Percentiles rank a stretch among this genome's conserved stretches.
phyloP scores from a whole-genome alignment of 2,329 filamentous ascomycete genomes.

The Arthrobotrys megalospora region DNA sequence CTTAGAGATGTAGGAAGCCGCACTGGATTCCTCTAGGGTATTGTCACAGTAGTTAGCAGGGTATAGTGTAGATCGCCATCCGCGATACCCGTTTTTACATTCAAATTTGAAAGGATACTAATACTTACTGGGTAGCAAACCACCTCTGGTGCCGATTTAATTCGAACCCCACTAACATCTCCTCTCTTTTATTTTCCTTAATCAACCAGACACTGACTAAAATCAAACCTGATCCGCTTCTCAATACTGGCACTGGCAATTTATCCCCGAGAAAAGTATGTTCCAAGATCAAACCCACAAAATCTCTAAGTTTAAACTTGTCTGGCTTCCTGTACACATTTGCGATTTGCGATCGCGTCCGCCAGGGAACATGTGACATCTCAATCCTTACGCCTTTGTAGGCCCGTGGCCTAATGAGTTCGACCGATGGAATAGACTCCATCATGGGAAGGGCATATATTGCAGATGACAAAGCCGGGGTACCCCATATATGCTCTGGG shows the following conservation, averaged over 20 bases:
- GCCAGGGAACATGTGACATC: slow-evolving; percentile 16
- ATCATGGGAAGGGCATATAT: slow-evolving; percentile 24
- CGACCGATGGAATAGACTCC: slow-evolving; percentile 13
- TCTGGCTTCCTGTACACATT: slow-evolving; percentile 9
- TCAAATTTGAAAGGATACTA: background rate
- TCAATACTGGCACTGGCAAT: slow-evolving; percentile 5
- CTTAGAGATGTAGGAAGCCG: background rate
- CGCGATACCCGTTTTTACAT: too few relatives aligned
- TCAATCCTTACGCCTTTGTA: slow-evolving; percentile 21
- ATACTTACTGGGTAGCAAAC: slow-evolving; percentile 6
- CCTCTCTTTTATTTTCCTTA: slow-evolving; percentile 7
- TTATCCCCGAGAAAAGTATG: slow-evolving; percentile 21
- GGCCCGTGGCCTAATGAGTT: slow-evolving; percentile 9
- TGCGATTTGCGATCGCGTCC: slow-evolving; percentile 19
- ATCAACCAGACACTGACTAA: slow-evolving; percentile 21
- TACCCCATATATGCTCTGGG: slow-evolving; percentile 20
- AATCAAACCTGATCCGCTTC: slow-evolving; percentile 10
- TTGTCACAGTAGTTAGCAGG: background rate
- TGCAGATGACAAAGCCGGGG: background rate
- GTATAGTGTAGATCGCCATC: too few relatives aligned
- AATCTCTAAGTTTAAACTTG: slow-evolving; percentile 8
- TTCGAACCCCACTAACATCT: slow-evolving; percentile 13
- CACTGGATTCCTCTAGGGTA: slow-evolving; percentile 3
- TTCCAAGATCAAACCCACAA: slow-evolving; percentile 19
- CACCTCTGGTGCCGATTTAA: slow-evolving; percentile 15